Base-by-base conservation (phyloP, 1,284 basidiomycete species). In the Amylostereum areolatum region DNA sequence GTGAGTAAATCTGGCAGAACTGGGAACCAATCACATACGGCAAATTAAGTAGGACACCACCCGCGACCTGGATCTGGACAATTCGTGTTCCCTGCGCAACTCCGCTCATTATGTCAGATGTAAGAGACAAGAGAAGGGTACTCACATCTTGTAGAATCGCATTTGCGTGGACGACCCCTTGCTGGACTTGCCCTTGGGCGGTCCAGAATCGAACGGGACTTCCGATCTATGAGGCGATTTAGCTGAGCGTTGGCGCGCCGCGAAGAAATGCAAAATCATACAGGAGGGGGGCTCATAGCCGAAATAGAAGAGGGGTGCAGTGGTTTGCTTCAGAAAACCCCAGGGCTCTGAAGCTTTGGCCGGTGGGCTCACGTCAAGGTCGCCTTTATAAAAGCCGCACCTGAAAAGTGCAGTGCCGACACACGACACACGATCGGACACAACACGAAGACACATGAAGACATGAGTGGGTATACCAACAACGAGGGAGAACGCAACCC, bases 121-220 rank as follows among this genome's bases (percentile, higher is more conserved):
- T 18, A 18, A 18, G 18, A 18, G 18, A 18, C 18, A 18, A 18
- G 18, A 18, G 18, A 18, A 18, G 18, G 18, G 18, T 18, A 18
- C 18, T 18, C 18, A 18, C 18, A 18, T 18, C 18, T 18, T 18
- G 18, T 18, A 18, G 18, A 18, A 18, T 18, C 18, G 18, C 18
- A 18, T 18, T 18, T 18, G 18, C 18, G 18, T 34, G 73, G 8
- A 89, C 82, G 3, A 66, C 73, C 10, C 81, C 85, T 53, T 81
- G 77, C 47, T 77, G 72, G 32, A 78, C 68, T 44, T 71, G 66
- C n/a, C 80, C 79, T 41, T 62, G 63, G 31, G 77, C 66, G 50
- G 66, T 67, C 74, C 82, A 83, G 68, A 78, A 86, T 58, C 77
- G 80, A 46, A 89, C 82, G 48, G 76, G 73, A 55, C 80, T 81